These are phyloP conservation scores for Aspergillus sclerotialis DNA, from an alignment of 2,329 filamentous ascomycete species.

Conservation along the genomic window DNA sequence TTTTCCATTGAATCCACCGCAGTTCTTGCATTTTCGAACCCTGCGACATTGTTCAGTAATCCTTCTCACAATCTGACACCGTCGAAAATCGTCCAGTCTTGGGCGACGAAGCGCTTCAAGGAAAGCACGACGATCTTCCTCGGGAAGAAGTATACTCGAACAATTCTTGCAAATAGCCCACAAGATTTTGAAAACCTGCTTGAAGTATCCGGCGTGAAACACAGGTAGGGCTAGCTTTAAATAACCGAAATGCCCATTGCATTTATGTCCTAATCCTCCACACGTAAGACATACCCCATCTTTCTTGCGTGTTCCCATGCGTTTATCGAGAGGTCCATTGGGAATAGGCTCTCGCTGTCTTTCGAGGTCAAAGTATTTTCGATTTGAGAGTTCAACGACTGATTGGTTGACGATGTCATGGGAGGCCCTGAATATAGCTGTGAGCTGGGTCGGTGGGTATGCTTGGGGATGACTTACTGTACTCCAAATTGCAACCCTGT, in stretches of 20 bases:
- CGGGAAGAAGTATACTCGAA: constrained; percentile 72
- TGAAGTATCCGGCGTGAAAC: constrained; percentile 94
- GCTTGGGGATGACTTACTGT: constrained; percentile 48
- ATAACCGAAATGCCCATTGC: constrained; percentile 93
- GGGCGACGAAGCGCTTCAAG: constrained; percentile 75
- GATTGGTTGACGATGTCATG: constrained; percentile 94
- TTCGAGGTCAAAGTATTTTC: constrained; percentile 85
- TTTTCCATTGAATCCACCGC: constrained; percentile 75
- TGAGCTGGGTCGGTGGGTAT: constrained; percentile 2
- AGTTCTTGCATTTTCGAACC: constrained; percentile 72
- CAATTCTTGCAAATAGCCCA: constrained; percentile 98
- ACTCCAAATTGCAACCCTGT: constrained; percentile 92
- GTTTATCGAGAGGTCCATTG: constrained; percentile 80
- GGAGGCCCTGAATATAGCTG: constrained; percentile 59
- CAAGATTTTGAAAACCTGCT: constrained; percentile 82
- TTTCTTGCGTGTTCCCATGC: constrained; percentile 86
- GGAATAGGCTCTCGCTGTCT: constrained; percentile 67
- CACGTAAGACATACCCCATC: constrained; percentile 74
- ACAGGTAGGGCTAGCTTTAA: constrained; percentile 83
- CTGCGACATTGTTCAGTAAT: constrained; percentile 89
- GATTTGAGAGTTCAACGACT: constrained; percentile 89
- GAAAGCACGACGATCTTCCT: constrained; percentile 68
- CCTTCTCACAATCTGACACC: constrained; percentile 73
- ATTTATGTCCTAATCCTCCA: constrained; percentile 69
- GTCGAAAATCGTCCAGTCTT: constrained; percentile 77